Percentiles rank a stretch among this genome's conserved stretches.
These are phyloP conservation scores for Tetrahymena borealis DNA, from an alignment of 73 alveolate species.

Conservation along the genomic window DNA sequence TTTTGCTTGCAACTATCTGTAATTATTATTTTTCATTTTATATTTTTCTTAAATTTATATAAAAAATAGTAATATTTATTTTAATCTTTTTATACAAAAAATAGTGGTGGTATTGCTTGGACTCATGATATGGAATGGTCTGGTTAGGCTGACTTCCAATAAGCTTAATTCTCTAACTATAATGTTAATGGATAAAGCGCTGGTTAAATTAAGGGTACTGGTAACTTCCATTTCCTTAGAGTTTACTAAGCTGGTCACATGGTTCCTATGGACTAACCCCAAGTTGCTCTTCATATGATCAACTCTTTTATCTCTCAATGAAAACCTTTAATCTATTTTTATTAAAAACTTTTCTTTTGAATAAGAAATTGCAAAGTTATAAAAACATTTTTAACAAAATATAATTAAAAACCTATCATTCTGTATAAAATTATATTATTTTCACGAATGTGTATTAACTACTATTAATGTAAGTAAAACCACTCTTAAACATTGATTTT, in stretches of 20 bases:
- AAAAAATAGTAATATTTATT: too few species aligned
- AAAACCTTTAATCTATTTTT: too few species aligned
- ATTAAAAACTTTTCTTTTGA: too few species aligned
- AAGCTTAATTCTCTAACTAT: constrained; percentile 46
- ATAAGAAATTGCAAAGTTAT: too few species aligned
- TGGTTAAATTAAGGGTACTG: not conserved
- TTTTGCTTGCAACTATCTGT: constrained; percentile 61
- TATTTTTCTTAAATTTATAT: too few species aligned
- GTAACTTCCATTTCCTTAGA: constrained; percentile 16
- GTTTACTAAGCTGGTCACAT: constrained; percentile 87
- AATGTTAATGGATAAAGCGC: not conserved
- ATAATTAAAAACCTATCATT: too few species aligned
- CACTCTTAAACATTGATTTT: too few species aligned
- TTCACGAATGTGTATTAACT: too few species aligned
- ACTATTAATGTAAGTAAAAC: too few species aligned
- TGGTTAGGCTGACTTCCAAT: constrained; percentile 28
- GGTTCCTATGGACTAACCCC: constrained; percentile 89
- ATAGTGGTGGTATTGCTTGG: constrained; percentile 20
- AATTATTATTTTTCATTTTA: too few species aligned
- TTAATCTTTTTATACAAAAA: not conserved
- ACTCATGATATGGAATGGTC: constrained; percentile 36
- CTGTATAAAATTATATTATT: too few species aligned
- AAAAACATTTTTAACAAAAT: too few species aligned
- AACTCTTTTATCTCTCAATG: constrained; percentile 56
- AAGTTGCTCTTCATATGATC: constrained; percentile 59